A percentile compares a stretch with the other conserved stretches of the same genome.
Evolutionary conservation across 192 early-diverging fungal genomes (phyloP).

Genomic region (Geranomyces michiganensis): DNA sequence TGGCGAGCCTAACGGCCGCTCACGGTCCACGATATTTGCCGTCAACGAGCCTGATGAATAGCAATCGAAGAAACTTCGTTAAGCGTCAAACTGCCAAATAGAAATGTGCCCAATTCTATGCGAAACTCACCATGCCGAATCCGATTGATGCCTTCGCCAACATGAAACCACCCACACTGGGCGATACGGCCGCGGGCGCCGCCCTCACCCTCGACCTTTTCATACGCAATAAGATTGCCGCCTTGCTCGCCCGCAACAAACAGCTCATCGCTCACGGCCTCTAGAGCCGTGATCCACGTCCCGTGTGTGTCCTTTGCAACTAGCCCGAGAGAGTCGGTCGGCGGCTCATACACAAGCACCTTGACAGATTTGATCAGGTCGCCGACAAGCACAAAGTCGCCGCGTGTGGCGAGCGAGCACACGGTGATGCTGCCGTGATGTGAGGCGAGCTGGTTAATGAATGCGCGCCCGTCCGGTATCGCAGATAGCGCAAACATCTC

Average conservation of each 20-base stretch:
- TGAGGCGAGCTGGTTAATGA: background rate
- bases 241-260: slow-evolving; percentile 64
- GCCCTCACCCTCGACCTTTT: slow-evolving; percentile 58
- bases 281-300: slow-evolving; percentile 68
- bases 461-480: no score
- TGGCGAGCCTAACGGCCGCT: slow-evolving; percentile 50
- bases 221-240: slow-evolving; percentile 63
- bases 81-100: background rate
- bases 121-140: slow-evolving; percentile 67
- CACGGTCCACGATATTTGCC: slow-evolving; percentile 65
- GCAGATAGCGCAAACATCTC: no score
- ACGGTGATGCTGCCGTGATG: slow-evolving; percentile 63
- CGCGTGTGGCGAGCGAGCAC: slow-evolving; percentile 59
- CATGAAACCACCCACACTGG: slow-evolving; percentile 68
- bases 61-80: background rate
- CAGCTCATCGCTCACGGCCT: slow-evolving; percentile 59
- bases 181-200: slow-evolving; percentile 47
- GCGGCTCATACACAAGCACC: slow-evolving; percentile 53
- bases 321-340: slow-evolving; percentile 46
- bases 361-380: slow-evolving; percentile 83
- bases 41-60: slow-evolving; percentile 72
- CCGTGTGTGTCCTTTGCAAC: slow-evolving; percentile 65
- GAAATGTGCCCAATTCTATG: background rate
- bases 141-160: slow-evolving; percentile 82
- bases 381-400: slow-evolving; percentile 75